Percentiles rank a stretch among this genome's conserved stretches.
phyloP scores from a whole-genome alignment of 352 stramenopile species.

The Globisporangium yorkense region DNA sequence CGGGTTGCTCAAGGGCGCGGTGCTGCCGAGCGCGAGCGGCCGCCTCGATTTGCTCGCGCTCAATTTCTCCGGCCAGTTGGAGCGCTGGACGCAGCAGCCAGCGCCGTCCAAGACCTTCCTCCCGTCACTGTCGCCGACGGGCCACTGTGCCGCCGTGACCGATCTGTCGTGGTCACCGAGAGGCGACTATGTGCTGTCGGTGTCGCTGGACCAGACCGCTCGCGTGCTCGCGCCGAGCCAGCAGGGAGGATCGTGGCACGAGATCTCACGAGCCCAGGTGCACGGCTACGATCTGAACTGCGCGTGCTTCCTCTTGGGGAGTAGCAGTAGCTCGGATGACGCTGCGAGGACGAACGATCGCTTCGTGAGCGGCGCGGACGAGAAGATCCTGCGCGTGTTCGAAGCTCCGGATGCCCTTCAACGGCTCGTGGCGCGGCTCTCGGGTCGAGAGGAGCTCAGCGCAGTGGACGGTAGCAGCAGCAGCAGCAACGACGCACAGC shows the following conservation, averaged over 20 bases:
- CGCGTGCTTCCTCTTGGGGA: constrained; percentile 35
- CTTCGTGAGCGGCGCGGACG: constrained; percentile 74
- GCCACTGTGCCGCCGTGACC: constrained; percentile 47
- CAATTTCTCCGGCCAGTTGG: constrained; percentile 53
- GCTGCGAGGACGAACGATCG: constrained; percentile 19
- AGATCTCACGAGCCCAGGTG: constrained; percentile 75
- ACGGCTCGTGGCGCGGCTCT: constrained; percentile 20
- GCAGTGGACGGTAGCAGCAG: neutral
- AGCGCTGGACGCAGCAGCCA: constrained; percentile 57
- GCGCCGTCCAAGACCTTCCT: constrained; percentile 41
- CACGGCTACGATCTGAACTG: constrained; percentile 83
- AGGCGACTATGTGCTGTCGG: constrained; percentile 61
- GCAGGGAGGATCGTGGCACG: constrained; percentile 25
- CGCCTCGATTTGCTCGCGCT: constrained; percentile 55
- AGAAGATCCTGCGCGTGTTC: constrained; percentile 81
- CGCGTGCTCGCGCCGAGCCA: constrained; percentile 37
- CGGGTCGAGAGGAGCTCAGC: neutral
- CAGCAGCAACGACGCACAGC: neutral
- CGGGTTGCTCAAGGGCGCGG: constrained; percentile 35
- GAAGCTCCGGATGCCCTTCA: constrained; percentile 52
- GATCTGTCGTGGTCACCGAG: constrained; percentile 60
- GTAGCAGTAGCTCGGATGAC: neutral
- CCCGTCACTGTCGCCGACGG: constrained; percentile 44
- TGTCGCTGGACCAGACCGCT: constrained; percentile 73
- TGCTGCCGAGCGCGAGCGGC: constrained; percentile 21